Evolutionary conservation across 2,329 filamentous ascomycete species (phyloP).

Genomic region (Zymoseptoria brevis): DNA sequence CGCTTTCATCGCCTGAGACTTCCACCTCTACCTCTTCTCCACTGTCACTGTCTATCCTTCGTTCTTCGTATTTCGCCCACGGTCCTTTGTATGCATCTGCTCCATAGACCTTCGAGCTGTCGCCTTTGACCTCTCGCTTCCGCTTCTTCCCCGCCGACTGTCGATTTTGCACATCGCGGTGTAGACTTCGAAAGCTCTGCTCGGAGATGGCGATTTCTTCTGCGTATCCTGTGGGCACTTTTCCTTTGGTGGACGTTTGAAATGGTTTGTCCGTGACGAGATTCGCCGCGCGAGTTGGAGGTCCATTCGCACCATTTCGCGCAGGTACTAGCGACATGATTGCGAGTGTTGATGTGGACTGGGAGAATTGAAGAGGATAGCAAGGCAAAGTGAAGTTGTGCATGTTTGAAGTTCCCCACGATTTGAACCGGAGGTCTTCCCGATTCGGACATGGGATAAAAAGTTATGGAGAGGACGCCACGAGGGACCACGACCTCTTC

Average conservation of each 20-base stretch:
- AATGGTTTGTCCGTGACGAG: conserved; percentile 21
- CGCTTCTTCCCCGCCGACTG: conserved; percentile 55
- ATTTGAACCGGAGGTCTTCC: not conserved
- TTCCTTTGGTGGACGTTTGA: conserved; percentile 34
- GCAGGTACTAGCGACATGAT: conserved; percentile 28
- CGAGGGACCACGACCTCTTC: not conserved
- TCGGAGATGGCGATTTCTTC: conserved; percentile 86
- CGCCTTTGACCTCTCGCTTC: conserved; percentile 78
- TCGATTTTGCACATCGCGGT: conserved; percentile 62
- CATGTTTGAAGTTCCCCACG: not conserved
- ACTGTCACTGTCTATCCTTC: conserved; percentile 65
- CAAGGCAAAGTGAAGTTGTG: not conserved
- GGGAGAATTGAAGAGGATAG: not conserved
- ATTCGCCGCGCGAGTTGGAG: conserved; percentile 22
- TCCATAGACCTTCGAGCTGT: conserved; percentile 75
- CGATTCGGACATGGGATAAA: not conserved
- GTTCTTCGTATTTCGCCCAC: conserved; percentile 77
- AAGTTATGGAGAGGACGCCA: not conserved
- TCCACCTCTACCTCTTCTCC: conserved; percentile 63
- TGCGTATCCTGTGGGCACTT: conserved; percentile 66
- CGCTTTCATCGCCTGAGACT: conserved; percentile 61
- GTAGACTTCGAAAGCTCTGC: conserved; percentile 78
- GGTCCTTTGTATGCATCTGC: conserved; percentile 85
- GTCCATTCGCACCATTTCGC: conserved; percentile 28
- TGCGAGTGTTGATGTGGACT: not conserved